Evolutionary conservation across 192 early-diverging fungal genomes (phyloP).

Genomic region (Coemansia guatemalensis): DNA sequence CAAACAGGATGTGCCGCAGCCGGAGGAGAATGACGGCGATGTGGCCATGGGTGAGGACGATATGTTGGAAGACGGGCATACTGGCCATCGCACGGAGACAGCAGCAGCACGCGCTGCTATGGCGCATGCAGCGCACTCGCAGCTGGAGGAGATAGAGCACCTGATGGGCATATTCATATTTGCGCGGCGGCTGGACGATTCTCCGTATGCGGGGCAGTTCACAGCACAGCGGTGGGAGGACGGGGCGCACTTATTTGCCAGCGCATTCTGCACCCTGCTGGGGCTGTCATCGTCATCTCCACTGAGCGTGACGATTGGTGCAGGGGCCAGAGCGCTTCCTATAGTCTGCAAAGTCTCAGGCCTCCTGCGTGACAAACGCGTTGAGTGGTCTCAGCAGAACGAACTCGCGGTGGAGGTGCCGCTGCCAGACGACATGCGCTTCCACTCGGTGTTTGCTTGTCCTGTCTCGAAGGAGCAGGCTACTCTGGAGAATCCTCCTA

Average conservation of each 20-base stretch:
- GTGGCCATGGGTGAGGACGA: too few relatives aligned
- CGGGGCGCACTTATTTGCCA: constrained; percentile 22
- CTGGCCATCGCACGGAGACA: too few relatives aligned
- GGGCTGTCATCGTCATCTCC: constrained; percentile 32
- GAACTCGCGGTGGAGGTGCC: constrained; percentile 95
- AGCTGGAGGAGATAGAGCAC: constrained; percentile 45
- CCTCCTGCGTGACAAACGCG: constrained; percentile 78
- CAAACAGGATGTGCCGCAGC: too few relatives aligned
- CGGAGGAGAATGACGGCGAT: too few relatives aligned
- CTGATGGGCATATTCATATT: constrained; percentile 60
- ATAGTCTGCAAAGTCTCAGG: constrained; percentile 87
- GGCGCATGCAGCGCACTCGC: constrained; percentile 4
- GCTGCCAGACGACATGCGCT: constrained; percentile 79
- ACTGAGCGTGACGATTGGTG: constrained; percentile 56
- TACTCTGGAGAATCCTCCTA: constrained; percentile 91
- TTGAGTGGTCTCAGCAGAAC: constrained; percentile 88
- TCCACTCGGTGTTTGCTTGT: constrained; percentile 95
- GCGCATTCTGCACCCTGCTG: constrained; percentile 31
- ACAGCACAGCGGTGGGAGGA: constrained; percentile 39
- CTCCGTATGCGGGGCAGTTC: constrained; percentile 64
- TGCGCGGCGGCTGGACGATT: constrained; percentile 63
- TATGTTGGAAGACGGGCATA: too few relatives aligned
- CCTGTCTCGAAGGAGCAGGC: constrained; percentile 96
- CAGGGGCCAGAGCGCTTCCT: constrained; percentile 88
- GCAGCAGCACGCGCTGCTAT: too few relatives aligned